Evolutionary conservation across 768 basidiomycete species (phyloP), one percentile per base, ranked within the genome.

Genomic region (Botryobasidium botryosum): DNA sequence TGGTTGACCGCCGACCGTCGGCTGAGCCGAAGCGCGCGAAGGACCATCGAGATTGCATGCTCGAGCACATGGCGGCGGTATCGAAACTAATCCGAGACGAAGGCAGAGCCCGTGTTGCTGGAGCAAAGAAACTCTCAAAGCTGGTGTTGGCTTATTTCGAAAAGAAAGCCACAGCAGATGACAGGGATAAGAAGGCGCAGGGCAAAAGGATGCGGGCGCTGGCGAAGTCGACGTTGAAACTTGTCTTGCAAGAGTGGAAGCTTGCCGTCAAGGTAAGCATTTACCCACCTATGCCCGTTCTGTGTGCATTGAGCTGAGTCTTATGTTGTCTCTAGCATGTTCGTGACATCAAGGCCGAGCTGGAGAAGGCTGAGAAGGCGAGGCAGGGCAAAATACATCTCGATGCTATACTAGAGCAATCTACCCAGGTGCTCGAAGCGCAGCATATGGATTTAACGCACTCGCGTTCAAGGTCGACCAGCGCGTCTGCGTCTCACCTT

Each of bases 321-420:
- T 27, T 7, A 42, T 42, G 38, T 46, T n/a, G 18, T 13, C 23
- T 28, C 15, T 50, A 84, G 82, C 74, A 84, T 60, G 70, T 88
- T 15, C 74, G 81, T 3, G 77, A 83, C 47, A 71, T 77, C 53
- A 69, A 75, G 49, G 65, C 79, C 28, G 63, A 71, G 33, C 68
- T 65, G 42, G 63, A 66, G 10, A 81, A 83, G 55, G 78, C 68
- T 15, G 88, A 94, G 59, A 82, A 90, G 58, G 68, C 75, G 50
- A 69, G 74, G 26, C 68, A 77, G 4, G 86, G 90, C 0, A 79
- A 79, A 49, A 75, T 79, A 50, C 90, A 94, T 61, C 68, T 96
- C 18, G 83, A 91, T 58, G 84, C 80, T 3, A 85, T 96, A 50
- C 66, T 96, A 37, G 75, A 87, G 60, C 81, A 91, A 54, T 91